A percentile compares a stretch with the other conserved stretches of the same genome.
These are phyloP conservation scores for Amyloporia xantha DNA, from an alignment of 768 basidiomycete species.

Conservation along the genomic window DNA sequence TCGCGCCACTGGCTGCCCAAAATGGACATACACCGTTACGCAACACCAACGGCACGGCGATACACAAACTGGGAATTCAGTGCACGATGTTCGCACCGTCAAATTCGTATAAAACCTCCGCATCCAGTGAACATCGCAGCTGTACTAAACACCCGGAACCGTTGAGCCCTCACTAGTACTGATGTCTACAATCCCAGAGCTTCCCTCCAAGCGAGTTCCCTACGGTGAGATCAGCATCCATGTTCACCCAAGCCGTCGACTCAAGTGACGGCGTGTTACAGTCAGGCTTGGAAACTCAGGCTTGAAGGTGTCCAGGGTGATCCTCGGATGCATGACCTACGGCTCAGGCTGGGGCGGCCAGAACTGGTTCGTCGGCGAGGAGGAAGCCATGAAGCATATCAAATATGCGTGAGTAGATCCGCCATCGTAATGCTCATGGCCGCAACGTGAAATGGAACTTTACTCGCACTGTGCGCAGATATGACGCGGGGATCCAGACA, in stretches of 20 bases:
- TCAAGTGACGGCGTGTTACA: too few species aligned
- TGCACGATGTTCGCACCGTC: too few species aligned
- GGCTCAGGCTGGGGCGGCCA: conserved; percentile 19
- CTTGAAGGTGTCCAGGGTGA: conserved; percentile 31
- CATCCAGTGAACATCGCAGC: too few species aligned
- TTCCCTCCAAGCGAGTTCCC: not conserved
- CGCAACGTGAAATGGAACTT: not conserved
- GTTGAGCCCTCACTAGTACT: not conserved
- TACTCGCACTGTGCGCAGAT: conserved; percentile 13
- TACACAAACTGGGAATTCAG: too few species aligned
- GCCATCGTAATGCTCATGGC: not conserved
- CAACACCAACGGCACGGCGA: too few species aligned
- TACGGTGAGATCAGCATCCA: too few species aligned
- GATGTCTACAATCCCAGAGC: not conserved
- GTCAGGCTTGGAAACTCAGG: conserved; percentile 37
- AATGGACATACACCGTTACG: too few species aligned
- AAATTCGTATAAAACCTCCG: too few species aligned
- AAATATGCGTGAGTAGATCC: conserved; percentile 4
- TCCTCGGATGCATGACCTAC: conserved; percentile 22
- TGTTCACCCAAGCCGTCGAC: too few species aligned
- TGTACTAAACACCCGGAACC: too few species aligned
- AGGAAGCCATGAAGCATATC: conserved; percentile 6
- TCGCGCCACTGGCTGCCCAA: too few species aligned
- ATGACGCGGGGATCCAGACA: conserved; percentile 31
- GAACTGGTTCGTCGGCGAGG: conserved; percentile 25